Conservation (phyloP, 805 yeast species). For the Lipomyces oligophaga region DNA sequence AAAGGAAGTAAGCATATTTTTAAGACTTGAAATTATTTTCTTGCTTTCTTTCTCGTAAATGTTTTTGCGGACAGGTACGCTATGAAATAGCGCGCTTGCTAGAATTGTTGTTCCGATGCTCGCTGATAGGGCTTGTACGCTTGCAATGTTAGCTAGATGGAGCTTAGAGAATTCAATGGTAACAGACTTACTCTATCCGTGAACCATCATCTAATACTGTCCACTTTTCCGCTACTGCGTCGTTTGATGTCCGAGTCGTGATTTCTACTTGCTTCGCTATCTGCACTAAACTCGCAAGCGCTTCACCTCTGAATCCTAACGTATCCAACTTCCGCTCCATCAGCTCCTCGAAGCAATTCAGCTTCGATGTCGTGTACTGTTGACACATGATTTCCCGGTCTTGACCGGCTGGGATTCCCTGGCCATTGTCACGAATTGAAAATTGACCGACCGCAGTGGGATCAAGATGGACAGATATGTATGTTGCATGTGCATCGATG, state of each 20-base stretch:
- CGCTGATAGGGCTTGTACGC: conserved; percentile 59
- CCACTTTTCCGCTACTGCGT: conserved; percentile 60
- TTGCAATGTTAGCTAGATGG: conserved; percentile 30
- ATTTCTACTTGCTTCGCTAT: conserved; percentile 64
- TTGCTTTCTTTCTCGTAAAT: conserved; percentile 50
- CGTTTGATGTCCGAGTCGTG: conserved; percentile 54
- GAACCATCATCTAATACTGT: conserved; percentile 50
- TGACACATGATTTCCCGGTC: conserved; percentile 71
- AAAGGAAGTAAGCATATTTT: conserved; percentile 53
- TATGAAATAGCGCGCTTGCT: conserved; percentile 74
- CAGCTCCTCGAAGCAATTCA: conserved; percentile 62
- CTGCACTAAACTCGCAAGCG: conserved; percentile 77
- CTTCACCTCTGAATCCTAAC: conserved; percentile 86
- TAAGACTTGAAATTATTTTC: conserved; percentile 62
- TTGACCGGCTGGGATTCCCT: conserved; percentile 54
- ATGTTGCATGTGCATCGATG: conserved; percentile 29
- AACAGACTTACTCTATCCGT: conserved; percentile 42
- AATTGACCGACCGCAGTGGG: conserved; percentile 18
- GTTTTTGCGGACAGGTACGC: conserved; percentile 64
- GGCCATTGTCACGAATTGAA: conserved; percentile 66
- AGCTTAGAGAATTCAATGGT: conserved; percentile 37
- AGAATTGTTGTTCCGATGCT: conserved; percentile 67
- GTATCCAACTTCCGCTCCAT: conserved; percentile 49
- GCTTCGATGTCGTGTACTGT: conserved; percentile 76
- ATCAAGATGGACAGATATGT: conserved; percentile 20